Conservation (phyloP, 140 eudicot genomes). For the Oenanthe javanica region DNA sequence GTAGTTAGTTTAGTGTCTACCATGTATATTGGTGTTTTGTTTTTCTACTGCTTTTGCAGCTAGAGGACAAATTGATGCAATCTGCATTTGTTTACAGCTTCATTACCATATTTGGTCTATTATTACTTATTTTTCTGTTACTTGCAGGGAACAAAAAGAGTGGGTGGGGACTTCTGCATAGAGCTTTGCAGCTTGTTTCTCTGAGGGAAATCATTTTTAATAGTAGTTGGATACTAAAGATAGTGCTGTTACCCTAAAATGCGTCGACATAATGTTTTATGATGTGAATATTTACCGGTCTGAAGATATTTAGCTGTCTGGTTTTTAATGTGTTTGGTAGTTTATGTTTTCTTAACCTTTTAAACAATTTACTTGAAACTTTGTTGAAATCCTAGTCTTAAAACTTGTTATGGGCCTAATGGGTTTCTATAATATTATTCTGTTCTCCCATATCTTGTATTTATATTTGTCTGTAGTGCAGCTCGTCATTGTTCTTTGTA, state of each 20-base stretch:
- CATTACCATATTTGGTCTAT: not conserved
- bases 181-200: not conserved
- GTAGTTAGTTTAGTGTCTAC: not conserved
- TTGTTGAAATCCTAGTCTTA: slow-evolving; percentile 6
- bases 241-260: slow-evolving; percentile 7
- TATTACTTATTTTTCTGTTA: not conserved
- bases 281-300: slow-evolving; percentile 10
- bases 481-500: no score
- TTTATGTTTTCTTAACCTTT: not conserved
- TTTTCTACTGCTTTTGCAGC: no score
- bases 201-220: not conserved
- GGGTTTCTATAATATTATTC: not conserved
- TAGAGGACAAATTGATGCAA: no score
- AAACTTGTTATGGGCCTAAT: not conserved
- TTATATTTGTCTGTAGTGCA: not conserved
- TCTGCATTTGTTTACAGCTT: not conserved
- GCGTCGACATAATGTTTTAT: slow-evolving; percentile 17
- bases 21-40: no score
- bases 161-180: not conserved
- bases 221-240: not conserved
- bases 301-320: not conserved
- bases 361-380: not conserved
- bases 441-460: not conserved
- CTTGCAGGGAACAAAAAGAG: not conserved
- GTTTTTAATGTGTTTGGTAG: not conserved